Evolutionary conservation across 208 protist species (phyloP), one percentile per base, ranked within the genome.

Genomic region (Crithidia brevicula): DNA sequence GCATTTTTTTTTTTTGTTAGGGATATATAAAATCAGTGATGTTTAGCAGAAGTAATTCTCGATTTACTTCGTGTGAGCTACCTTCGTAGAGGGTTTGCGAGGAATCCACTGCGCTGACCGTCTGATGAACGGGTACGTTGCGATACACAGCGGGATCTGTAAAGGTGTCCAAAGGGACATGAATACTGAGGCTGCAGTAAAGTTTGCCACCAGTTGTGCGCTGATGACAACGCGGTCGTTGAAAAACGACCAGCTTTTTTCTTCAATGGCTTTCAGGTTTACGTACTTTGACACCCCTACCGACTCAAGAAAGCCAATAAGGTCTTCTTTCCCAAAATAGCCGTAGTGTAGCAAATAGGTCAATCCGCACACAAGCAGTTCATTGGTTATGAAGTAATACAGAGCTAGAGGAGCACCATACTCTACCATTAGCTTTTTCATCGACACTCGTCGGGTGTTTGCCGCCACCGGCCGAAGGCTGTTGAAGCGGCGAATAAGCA

Each of bases 371-470:
- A 89, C 81, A 9, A 89, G 46, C 4, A 79, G 30, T 25, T 89
- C 81, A 47, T 89, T 89, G 16, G 80, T 80, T 18, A 86, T 61
- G 65, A 72, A 83, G 43, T 89, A 89, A 42, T 79, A 89, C 11
- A 84, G 22, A 1, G 67, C 74, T 5, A 75, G 25, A 7, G 62
- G 60, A 8, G 67, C 40, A n/a, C 84, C 84, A 45, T 89, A 72
- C 57, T 85, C 46, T 4, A 67, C n/a, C 13, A 75, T 70, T 0
- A 74, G 22, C 18, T 59, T 27, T 40, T 63, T 76, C 65, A 85
- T 76, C 11, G 64, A 79, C 15, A 72, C 8, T 20, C 27, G 15
- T 4, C 63, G 42, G 38, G 22, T 28, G 16, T 61, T 42, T 15
- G 52, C 30, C 5, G 53, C 20, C 7, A 23, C 27, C 13, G 45